Base-by-base conservation (phyloP, 2,329 filamentous ascomycete species). In the Boeremia exigua region DNA sequence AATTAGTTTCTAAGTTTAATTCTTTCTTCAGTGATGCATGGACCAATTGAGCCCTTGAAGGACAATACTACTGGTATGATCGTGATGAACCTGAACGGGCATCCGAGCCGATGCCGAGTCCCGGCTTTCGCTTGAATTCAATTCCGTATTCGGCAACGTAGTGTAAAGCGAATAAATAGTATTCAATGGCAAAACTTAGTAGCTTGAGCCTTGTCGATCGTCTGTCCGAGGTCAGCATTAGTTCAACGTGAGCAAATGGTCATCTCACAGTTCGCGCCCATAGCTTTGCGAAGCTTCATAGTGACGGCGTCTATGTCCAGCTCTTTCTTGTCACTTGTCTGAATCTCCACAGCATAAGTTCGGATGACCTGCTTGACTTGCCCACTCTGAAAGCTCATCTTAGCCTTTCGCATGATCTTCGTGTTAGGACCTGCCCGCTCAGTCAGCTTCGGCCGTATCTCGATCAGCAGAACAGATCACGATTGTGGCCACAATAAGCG, bases 351-450 rank as follows among this genome's bases (percentile, higher is more conserved):
- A 71, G 84, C 87, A 71, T 88, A 85, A 70, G 88, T 86, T n/a
- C 78, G 72, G 60, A 90, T 78, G 7, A 84, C 82, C 65, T 78
- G 79, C 80, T 88, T 89, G 60, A 90, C 86, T 58, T 82, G 82
- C 49, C 84, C 86, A 70, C 82, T 84, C 80, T 89, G 86, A 71
- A 89, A 85, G 69, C 83, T 85, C 61, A 88, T 87, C 62, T 87
- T 82, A 9, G 87, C 87, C 74, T 88, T 88, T 63, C 87, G 82
- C 87, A 90, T 89, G 54, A 89, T 82, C 75, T 84, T 85, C 1
- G 86, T 87, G 56, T 77, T 72, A 10, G 70, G 69, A 1, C 72
- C 72, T 75, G 45, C 30, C 15, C 6, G 2, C 19, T 29, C 12
- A 7, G 19, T 56, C 27, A 56, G 47, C 53, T 15, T 46, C 29